Evolutionary conservation across 108 stramenopile genomes (phyloP).

Genomic region (Cyclotella kingstonii): DNA sequence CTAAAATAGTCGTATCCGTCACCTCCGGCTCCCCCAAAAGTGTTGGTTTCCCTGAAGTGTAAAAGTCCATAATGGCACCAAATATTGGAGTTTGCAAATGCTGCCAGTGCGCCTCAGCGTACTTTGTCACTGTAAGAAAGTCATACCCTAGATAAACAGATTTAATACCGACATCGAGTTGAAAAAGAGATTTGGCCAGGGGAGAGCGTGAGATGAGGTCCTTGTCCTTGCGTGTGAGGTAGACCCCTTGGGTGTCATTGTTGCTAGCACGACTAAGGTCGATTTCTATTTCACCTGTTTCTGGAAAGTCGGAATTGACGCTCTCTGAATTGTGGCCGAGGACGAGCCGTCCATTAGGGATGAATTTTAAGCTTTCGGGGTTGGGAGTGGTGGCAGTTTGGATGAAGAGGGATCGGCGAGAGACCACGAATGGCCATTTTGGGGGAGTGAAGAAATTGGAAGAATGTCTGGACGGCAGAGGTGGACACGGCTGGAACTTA

Average conservation of each 20-base stretch:
- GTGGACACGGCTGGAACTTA: too few species aligned
- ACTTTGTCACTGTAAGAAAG: constrained; percentile 98
- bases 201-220: constrained; percentile 75
- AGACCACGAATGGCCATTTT: not conserved
- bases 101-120: constrained; percentile 81
- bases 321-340: constrained; percentile 26
- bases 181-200: constrained; percentile 79
- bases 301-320: not conserved
- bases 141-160: constrained; percentile 91
- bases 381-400: constrained; percentile 97
- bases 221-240: constrained; percentile 52
- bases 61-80: constrained; percentile 92
- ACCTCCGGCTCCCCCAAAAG: constrained; percentile 68
- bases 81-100: constrained; percentile 87
- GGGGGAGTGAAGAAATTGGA: not conserved
- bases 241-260: constrained; percentile 61
- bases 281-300: constrained; percentile 42
- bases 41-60: constrained; percentile 62
- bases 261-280: constrained; percentile 58
- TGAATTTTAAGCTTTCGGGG: constrained; percentile 95
- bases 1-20: constrained; percentile 93
- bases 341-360: constrained; percentile 78
- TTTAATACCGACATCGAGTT: constrained; percentile 82
- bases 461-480: not conserved
- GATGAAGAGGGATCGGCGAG: constrained; percentile 90